phyloP scores from a whole-genome alignment of 1,139 yeast genomes.

The Taphrina pruni region DNA sequence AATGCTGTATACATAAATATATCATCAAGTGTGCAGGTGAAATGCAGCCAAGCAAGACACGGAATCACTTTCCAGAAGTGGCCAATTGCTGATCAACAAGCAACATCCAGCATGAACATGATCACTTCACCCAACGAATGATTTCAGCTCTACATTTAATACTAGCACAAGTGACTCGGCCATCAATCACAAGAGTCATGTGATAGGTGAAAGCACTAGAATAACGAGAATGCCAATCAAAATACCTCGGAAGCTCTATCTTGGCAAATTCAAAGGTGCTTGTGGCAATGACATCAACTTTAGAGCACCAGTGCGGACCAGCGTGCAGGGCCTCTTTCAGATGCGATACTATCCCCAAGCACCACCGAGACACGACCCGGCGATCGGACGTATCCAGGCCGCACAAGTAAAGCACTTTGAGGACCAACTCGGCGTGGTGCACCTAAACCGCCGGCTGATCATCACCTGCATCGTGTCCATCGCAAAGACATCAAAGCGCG shows the following conservation, averaged over 20 bases:
- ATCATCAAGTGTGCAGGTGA: too few relatives aligned
- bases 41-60: too few relatives aligned
- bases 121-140: too few relatives aligned
- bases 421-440: slow-evolving; percentile 9
- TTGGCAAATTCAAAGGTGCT: slow-evolving; percentile 17
- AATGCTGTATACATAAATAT: too few relatives aligned
- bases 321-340: not conserved
- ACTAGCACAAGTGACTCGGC: not conserved
- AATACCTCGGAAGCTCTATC: not conserved
- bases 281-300: not conserved
- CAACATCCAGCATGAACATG: too few relatives aligned
- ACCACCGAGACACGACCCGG: not conserved
- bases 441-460: not conserved
- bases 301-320: not conserved
- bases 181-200: not conserved
- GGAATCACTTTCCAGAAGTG: too few relatives aligned
- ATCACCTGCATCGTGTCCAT: slow-evolving; percentile 19
- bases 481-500: slow-evolving; percentile 22
- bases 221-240: not conserved
- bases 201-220: not conserved
- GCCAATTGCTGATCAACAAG: too few relatives aligned
- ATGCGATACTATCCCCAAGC: slow-evolving; percentile 23
- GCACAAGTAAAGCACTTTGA: slow-evolving; percentile 13
- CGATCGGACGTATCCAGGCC: not conserved
- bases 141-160: not conserved